Evolutionary conservation across 1,284 basidiomycete genomes (phyloP), one percentile per base, ranked within the genome.

Genomic region (Cutaneotrichosporon cavernicola): DNA sequence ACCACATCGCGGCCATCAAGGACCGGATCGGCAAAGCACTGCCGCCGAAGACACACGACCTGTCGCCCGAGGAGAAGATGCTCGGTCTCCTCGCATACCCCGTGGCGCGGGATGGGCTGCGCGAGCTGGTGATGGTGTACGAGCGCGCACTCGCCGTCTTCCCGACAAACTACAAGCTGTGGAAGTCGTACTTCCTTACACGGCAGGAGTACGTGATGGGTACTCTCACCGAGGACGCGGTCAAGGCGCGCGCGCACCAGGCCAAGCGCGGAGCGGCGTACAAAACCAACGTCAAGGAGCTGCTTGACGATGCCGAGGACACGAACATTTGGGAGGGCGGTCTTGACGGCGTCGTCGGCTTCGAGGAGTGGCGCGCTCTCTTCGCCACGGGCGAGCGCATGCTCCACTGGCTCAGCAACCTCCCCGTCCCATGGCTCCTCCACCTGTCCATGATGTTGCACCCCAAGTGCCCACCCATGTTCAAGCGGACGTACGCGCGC

Each of bases 361-460:
- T 89, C 87, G 88, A 90, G 67, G 97, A 99, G 80, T 99, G 97
- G 97, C 91, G 88, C 74, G 83, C 88, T 22, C 84, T 99, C 6
- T 86, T 96, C 9, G 90, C 92, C 6, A 86, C 87, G 0, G 96
- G 93, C 75, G 97, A 99, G 77, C 86, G 97, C 67, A 91, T 92
- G 62, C 83, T 99, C 40, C 92, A 91, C 86, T 98, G 93, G 90
- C 81, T 98, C 59, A 92, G 67, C n/a, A 73, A 78, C 61, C 86
- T 99, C 77, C 97, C 97, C 2, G 88, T 92, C 50, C 78, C 97
- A 73, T 99, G 97, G 97, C 81, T 97, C 52, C 87, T 92, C 81
- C 99, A 99, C 80, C 84, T 94, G 38, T 90, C 90, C 64, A 84
- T 97, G 66, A 90, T 99, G 81, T 86, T 88, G 65, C 96, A 99